Evolutionary conservation across 1,284 basidiomycete species (phyloP).

Genomic region (Trichosporon sp.): DNA sequence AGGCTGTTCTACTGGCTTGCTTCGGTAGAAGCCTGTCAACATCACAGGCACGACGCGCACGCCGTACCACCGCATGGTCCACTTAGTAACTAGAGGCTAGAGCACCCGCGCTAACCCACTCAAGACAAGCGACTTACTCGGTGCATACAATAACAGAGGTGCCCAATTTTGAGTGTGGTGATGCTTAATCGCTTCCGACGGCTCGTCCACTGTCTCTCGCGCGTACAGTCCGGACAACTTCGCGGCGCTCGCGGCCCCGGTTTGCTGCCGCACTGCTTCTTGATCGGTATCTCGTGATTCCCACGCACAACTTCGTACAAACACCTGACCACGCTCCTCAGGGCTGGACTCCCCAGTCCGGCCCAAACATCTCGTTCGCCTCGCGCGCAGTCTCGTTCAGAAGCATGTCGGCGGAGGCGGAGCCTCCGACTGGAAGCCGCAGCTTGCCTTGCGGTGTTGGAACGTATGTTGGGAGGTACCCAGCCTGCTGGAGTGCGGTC

Average conservation of each 20-base stretch:
- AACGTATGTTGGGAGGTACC: conserved; percentile 20
- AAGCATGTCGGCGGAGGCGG: conserved; percentile 22
- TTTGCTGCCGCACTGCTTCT: not conserved
- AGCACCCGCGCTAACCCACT: no score
- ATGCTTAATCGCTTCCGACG: not conserved
- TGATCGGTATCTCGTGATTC: not conserved
- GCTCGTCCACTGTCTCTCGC: no score
- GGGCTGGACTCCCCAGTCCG: conserved; percentile 19
- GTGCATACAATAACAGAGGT: not conserved
- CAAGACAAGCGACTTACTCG: not conserved
- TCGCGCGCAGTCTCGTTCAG: conserved; percentile 20
- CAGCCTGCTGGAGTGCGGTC: conserved; percentile 25
- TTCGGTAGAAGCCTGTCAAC: not conserved
- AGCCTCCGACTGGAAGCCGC: conserved; percentile 24
- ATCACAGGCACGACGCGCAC: not conserved
- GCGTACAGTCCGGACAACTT: not conserved
- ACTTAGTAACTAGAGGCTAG: not conserved
- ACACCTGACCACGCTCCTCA: not conserved
- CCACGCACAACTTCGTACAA: not conserved
- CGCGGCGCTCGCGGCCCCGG: not conserved
- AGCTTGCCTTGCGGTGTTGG: conserved; percentile 13
- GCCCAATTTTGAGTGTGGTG: not conserved
- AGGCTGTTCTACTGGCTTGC: no score
- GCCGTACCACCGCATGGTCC: no score
- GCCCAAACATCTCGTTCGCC: conserved; percentile 26